Evolutionary conservation across 2,329 filamentous ascomycete genomes (phyloP).

Genomic region (Nectriaceae sp.): DNA sequence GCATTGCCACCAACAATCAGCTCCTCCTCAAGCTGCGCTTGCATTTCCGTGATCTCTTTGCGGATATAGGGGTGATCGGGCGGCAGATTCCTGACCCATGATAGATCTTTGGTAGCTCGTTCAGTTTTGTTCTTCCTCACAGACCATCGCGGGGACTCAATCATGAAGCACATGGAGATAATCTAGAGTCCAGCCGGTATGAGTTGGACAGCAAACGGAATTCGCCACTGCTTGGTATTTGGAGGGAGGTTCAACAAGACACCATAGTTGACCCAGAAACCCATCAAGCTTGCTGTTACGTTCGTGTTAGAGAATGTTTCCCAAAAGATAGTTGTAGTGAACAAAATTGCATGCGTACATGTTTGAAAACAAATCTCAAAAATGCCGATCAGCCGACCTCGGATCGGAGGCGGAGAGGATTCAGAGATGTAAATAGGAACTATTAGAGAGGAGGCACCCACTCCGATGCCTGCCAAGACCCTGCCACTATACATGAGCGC

Average conservation of each 20-base stretch:
- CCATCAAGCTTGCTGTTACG: background rate
- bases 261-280: constrained; percentile 22
- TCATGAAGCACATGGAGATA: constrained; percentile 23
- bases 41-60: constrained; percentile 27
- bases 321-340: background rate
- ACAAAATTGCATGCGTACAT: background rate
- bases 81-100: constrained; percentile 22
- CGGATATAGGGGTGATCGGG: constrained; percentile 24
- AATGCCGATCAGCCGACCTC: background rate
- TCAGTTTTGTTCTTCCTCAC: constrained; percentile 35
- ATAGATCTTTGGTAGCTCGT: constrained; percentile 19
- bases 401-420: background rate
- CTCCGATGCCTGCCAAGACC: background rate
- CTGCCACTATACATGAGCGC: background rate
- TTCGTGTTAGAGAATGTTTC: background rate
- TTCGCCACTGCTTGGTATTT: constrained; percentile 38
- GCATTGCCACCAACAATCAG: constrained; percentile 29
- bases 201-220: constrained; percentile 38
- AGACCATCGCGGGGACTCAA: constrained; percentile 45
- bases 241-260: constrained; percentile 16
- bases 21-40: constrained; percentile 55
- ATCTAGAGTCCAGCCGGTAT: constrained; percentile 34
- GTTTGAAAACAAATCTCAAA: background rate
- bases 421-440: background rate
- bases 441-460: background rate